Evolutionary conservation across 2,329 filamentous ascomycete species (phyloP), one percentile per base, ranked within the genome.

Genomic region (Cladophialophora psammophila): DNA sequence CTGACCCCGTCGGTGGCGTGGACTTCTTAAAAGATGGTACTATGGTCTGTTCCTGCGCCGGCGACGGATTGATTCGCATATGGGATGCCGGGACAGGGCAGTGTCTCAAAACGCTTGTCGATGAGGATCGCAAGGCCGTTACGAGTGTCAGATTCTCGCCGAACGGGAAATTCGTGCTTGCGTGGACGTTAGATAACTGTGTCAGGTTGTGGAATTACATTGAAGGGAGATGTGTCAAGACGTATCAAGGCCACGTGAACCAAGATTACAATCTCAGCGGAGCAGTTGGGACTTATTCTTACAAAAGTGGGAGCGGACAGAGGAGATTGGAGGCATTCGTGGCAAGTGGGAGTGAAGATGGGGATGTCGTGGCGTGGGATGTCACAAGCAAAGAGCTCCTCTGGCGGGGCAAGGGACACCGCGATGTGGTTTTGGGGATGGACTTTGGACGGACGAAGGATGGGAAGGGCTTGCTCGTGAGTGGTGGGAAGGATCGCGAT

Each of bases 1-100:
- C 93, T 34, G 95, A 99, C 77, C 95, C 95, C 0, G 94, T 99
- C 1, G 90, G 91, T 63, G 93, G 94, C 0, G 94, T 99, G 9
- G 94, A 97, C 77, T 96, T 99, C 75, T 92, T 94, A 66, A 84
- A 90, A 69, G 95, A 99, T 76, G 95, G 95, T 2, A 98, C 94
- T 0, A 82, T 99, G 75, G 91, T 98, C 58, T 94, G 91, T 50
- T 96, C 91, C 70, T 98, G 95, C 76, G 93, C 92, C 15, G 93
- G 92, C 3, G 95, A 99, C 75, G 95, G 95, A 0, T 80, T 97
- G 69, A 95, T 96, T 57, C 91, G 95, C 64, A 91, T 99, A 69
- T 99, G 95, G 95, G 95, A 99, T 76, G 96, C 94, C 0, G 90
- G 89, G 18, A 97, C 94, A 1, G 95, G 95, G 1, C 95, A 99